Conservation (phyloP, 2,329 filamentous ascomycete species). For the Massarina eburnea region DNA sequence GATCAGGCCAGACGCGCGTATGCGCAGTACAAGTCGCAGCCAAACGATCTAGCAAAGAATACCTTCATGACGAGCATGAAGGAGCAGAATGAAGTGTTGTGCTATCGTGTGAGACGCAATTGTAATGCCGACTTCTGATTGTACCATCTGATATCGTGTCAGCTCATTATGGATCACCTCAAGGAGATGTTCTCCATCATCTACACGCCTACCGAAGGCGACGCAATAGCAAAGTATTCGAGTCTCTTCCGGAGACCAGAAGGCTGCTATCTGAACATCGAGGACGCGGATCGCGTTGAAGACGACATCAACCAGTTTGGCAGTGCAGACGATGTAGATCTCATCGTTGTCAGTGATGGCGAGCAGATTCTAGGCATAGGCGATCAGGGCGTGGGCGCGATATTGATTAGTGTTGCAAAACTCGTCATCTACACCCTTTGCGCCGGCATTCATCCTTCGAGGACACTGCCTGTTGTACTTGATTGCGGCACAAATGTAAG, state of each 20-base stretch:
- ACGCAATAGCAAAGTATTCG: slow-evolving; percentile 84
- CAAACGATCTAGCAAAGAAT: slow-evolving; percentile 75
- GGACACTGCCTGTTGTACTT: slow-evolving; percentile 77
- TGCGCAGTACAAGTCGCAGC: slow-evolving; percentile 68
- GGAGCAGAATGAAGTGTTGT: slow-evolving; percentile 82
- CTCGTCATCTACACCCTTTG: slow-evolving; percentile 80
- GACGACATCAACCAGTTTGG: slow-evolving; percentile 70
- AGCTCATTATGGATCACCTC: slow-evolving; percentile 75
- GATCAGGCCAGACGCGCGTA: slow-evolving; percentile 78
- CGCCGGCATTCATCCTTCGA: slow-evolving; percentile 79
- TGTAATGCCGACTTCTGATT: not conserved
- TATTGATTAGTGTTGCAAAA: slow-evolving; percentile 83
- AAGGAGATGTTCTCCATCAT: slow-evolving; percentile 90
- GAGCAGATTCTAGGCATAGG: slow-evolving; percentile 82
- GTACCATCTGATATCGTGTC: slow-evolving; percentile 5
- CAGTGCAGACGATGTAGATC: slow-evolving; percentile 73
- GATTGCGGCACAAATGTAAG: slow-evolving; percentile 78
- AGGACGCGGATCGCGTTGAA: slow-evolving; percentile 66
- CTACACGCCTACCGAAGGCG: slow-evolving; percentile 87
- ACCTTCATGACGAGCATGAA: slow-evolving; percentile 85
- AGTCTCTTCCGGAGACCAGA: slow-evolving; percentile 75
- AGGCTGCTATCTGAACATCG: slow-evolving; percentile 78
- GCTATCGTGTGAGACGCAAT: slow-evolving; percentile 62
- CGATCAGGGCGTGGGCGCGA: slow-evolving; percentile 82
- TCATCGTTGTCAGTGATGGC: slow-evolving; percentile 81